Conservation (phyloP, 2,329 filamentous ascomycete species). For the Xylariaceae sp. region DNA sequence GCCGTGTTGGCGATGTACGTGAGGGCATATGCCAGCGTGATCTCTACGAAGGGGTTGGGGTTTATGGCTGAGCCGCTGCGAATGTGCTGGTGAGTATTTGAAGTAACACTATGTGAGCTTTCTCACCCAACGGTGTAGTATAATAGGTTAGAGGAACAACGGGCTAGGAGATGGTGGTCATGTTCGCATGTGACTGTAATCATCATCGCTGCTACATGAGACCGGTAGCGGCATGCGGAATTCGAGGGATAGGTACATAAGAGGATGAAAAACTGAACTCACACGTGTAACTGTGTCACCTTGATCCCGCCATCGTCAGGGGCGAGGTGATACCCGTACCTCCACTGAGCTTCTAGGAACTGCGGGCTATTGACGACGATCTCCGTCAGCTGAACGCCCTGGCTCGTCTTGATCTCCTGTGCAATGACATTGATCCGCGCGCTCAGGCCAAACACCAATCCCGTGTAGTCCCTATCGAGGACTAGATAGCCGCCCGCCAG, state of each 20-base stretch:
- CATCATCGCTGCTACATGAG: neutral
- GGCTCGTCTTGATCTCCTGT: slow-evolving; percentile 58
- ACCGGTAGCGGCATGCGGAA: neutral
- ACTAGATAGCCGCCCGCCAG: slow-evolving; percentile 94
- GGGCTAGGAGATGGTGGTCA: neutral
- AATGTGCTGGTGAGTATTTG: slow-evolving; percentile 11
- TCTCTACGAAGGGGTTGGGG: slow-evolving; percentile 88
- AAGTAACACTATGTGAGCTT: neutral
- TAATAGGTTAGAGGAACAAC: neutral
- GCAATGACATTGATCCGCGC: slow-evolving; percentile 69
- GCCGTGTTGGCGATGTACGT: slow-evolving; percentile 69
- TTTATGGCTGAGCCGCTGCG: slow-evolving; percentile 48
- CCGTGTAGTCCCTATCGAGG: slow-evolving; percentile 84
- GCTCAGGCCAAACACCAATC: slow-evolving; percentile 68
- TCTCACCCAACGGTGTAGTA: neutral
- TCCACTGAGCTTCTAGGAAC: slow-evolving; percentile 85
- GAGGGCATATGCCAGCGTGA: slow-evolving; percentile 82
- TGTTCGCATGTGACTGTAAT: neutral
- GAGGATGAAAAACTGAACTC: slow-evolving; percentile 45
- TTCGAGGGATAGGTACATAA: neutral
- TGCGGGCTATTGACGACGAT: slow-evolving; percentile 91
- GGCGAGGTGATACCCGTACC: slow-evolving; percentile 75
- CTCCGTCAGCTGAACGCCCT: slow-evolving; percentile 67
- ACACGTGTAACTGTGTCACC: slow-evolving; percentile 79
- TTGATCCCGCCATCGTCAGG: slow-evolving; percentile 77